Evolutionary conservation across 345 rosid genomes (phyloP).

Genomic region (Clarkia xantiana): DNA sequence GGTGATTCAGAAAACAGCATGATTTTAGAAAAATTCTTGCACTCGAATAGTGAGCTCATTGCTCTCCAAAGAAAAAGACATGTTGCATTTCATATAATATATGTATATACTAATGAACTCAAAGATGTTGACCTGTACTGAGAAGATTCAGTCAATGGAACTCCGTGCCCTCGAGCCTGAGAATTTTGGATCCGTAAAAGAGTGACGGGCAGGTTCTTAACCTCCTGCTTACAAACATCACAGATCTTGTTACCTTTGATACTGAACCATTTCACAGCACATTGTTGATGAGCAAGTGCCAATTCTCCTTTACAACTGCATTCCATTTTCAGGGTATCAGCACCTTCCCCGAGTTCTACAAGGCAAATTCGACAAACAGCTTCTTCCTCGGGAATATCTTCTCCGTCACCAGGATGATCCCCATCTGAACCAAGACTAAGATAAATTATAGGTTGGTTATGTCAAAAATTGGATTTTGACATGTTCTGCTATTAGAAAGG

Average conservation of each 20-base stretch:
- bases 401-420: constrained; percentile 37
- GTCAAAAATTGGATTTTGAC: constrained; percentile 10
- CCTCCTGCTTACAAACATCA: constrained; percentile 95
- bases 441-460: constrained; percentile 48
- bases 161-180: constrained; percentile 25
- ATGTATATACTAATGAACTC: not conserved
- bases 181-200: constrained; percentile 62
- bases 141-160: constrained; percentile 16
- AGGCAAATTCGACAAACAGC: constrained; percentile 93
- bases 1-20: no score
- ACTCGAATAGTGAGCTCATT: no score
- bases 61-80: not conserved
- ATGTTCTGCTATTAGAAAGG: not conserved
- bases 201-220: constrained; percentile 81
- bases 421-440: constrained; percentile 64
- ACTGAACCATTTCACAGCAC: constrained; percentile 94
- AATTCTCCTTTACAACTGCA: constrained; percentile 93
- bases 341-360: constrained; percentile 71
- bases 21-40: no score
- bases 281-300: constrained; percentile 81
- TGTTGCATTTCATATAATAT: not conserved
- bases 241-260: constrained; percentile 92
- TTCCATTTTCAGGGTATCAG: constrained; percentile 85
- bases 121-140: constrained; percentile 35
- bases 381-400: constrained; percentile 80